Evolutionary conservation across 805 yeast species (phyloP).

Genomic region (Maudiozyma turicensis): DNA sequence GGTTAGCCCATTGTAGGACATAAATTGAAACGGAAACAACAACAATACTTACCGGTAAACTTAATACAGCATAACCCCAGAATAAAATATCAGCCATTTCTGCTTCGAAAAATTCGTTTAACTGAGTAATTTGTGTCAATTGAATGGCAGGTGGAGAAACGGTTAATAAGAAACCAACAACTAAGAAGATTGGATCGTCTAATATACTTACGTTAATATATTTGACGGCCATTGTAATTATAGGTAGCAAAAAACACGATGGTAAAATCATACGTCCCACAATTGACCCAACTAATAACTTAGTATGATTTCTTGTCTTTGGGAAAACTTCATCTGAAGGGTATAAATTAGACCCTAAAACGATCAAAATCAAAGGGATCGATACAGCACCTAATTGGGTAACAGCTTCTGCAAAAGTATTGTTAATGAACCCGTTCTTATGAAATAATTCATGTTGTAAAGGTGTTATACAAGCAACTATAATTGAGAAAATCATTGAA

Average conservation of each 20-base stretch:
- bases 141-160: constrained; percentile 81
- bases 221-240: constrained; percentile 55
- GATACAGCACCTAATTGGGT: constrained; percentile 64
- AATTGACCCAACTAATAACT: constrained; percentile 58
- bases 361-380: constrained; percentile 66
- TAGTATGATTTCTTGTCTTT: constrained; percentile 50
- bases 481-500: constrained; percentile 59
- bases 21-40: constrained; percentile 58
- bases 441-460: constrained; percentile 50
- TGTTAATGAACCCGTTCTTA: constrained; percentile 50
- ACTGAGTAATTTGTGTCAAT: constrained; percentile 68
- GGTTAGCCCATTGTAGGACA: constrained; percentile 35
- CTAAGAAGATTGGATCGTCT: constrained; percentile 73
- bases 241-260: constrained; percentile 54
- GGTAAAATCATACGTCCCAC: constrained; percentile 73
- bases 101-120: constrained; percentile 63
- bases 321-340: constrained; percentile 64
- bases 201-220: constrained; percentile 55
- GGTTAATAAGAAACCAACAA: constrained; percentile 66
- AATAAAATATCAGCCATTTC: constrained; percentile 78
- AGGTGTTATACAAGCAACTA: constrained; percentile 58
- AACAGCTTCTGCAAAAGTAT: constrained; percentile 56
- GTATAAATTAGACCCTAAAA: constrained; percentile 67
- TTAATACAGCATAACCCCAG: constrained; percentile 72
- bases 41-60: constrained; percentile 65